Evolutionary conservation across 495 filamentous ascomycete species (phyloP), one percentile per base, ranked within the genome.

Genomic region (Glarea lozoyensis): DNA sequence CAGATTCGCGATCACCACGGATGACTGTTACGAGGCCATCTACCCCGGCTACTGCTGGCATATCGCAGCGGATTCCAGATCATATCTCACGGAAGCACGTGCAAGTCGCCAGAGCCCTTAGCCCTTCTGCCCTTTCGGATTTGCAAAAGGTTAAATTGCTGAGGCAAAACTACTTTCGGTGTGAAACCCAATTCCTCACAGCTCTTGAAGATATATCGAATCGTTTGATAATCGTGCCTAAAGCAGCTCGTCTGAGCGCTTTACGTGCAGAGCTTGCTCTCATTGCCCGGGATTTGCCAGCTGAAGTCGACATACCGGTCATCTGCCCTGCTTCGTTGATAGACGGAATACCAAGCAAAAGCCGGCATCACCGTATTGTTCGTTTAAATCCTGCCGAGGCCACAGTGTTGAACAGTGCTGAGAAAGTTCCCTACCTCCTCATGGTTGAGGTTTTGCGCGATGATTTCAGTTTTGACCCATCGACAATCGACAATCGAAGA

Each of bases 201-300:
- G 83, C 82, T 12, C 67, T 87, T 9, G 81, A 86, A 54, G 79
- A 81, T 54, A 86, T 87, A 42, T 87, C 82, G 10, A 84, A 84
- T 55, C 78, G 81, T 18, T 63, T 87, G 39, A 79, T 87, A 7
- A 65, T 75, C 36, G 81, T 87, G 15, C 81, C 81, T 13, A 87
- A 86, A 58, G 75, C 75, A 19, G 83, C 83, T 34, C 73, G 82
- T 30, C 64, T 87, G 43, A 87, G 82, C 61, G 83, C 82, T 39
- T 64, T 87, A 22, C 72, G 82, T 38, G 83, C 82, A 15, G 82
- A 87, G 59, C 66, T 87, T 46, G 82, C 81, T 17, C 67, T 87
- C 10, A 78, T 87, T 41, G 76, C 75, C 5, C 78, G 79, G 43
- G 83, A 87, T 48, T 60, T 87, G 11, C 82, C 82, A 2, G 75